Evolutionary conservation across 2,329 filamentous ascomycete genomes (phyloP).

Genomic region (Drechslera avenae): DNA sequence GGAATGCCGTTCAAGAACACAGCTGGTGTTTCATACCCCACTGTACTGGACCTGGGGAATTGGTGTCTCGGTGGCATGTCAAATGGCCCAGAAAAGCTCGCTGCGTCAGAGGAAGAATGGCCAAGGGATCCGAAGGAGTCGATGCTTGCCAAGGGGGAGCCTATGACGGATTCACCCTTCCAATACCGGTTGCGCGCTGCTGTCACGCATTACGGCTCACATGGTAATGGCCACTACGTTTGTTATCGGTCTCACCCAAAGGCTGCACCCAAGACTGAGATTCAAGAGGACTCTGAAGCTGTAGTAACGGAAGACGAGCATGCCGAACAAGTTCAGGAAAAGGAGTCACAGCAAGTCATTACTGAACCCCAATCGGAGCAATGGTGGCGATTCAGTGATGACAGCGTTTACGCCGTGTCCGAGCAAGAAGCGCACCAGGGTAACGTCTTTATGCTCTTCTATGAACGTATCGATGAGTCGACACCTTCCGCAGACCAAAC

Average conservation of each 20-base stretch:
- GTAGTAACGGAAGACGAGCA: constrained; percentile 2
- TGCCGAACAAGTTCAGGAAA: constrained; percentile 22
- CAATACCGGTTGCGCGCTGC: constrained; percentile 81
- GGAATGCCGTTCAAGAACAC: constrained; percentile 83
- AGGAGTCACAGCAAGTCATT: constrained; percentile 15
- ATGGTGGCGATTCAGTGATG: constrained; percentile 94
- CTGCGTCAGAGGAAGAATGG: constrained; percentile 67
- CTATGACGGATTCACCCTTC: constrained; percentile 43
- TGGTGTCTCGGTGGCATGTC: constrained; percentile 75
- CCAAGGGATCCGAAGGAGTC: constrained; percentile 69
- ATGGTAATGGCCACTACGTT: constrained; percentile 95
- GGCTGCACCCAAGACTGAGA: background rate
- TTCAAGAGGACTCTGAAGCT: constrained; percentile 1
- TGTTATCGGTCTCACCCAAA: constrained; percentile 77
- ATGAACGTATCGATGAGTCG: constrained; percentile 65
- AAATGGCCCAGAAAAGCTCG: constrained; percentile 32
- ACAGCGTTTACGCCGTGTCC: constrained; percentile 75
- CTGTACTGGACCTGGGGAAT: constrained; percentile 73
- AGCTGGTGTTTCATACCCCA: constrained; percentile 77
- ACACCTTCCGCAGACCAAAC: constrained; percentile 38
- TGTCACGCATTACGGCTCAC: constrained; percentile 85
- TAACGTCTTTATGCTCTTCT: constrained; percentile 97
- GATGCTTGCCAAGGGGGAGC: constrained; percentile 65
- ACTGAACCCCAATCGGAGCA: constrained; percentile 46
- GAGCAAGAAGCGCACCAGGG: constrained; percentile 76